A percentile compares a stretch with the other conserved stretches of the same genome.
Conservation (phyloP, 2,329 filamentous ascomycete genomes). For the Ilyonectria sp. region DNA sequence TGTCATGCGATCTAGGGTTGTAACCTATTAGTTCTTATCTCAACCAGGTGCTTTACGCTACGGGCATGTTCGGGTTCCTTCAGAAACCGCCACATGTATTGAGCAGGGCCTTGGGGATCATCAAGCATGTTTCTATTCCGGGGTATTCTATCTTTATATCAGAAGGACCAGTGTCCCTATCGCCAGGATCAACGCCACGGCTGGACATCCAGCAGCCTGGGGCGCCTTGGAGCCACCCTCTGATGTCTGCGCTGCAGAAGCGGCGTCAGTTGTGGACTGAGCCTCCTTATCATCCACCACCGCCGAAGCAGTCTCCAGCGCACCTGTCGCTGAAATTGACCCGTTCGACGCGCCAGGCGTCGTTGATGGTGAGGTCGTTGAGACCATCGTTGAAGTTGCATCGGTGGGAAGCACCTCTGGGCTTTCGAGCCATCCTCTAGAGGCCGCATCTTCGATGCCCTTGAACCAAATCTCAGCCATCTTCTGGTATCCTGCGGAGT, state of each 20-base stretch:
- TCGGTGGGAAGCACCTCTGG: constrained; percentile 13
- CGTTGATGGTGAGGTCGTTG: constrained; percentile 8
- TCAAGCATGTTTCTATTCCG: background rate
- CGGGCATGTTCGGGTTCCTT: too few relatives aligned
- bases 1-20: too few relatives aligned
- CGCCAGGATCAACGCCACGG: constrained; percentile 18
- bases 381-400: background rate
- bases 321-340: background rate
- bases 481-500: constrained; percentile 57
- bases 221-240: constrained; percentile 19
- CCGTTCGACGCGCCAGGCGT: constrained; percentile 10
- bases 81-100: background rate
- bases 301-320: background rate
- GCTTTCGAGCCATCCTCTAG: constrained; percentile 25
- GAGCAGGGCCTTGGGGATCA: background rate
- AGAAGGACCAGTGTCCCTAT: constrained; percentile 24
- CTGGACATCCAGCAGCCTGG: constrained; percentile 13
- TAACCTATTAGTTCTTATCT: too few relatives aligned
- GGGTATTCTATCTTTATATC: constrained; percentile 8
- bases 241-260: constrained; percentile 7
- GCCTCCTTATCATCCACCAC: background rate
- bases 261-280: constrained; percentile 8
- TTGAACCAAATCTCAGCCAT: constrained; percentile 52
- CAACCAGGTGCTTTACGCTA: background rate
- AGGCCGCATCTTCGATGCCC: constrained; percentile 21